Conservation (phyloP, 225 moss, liverwort and hornwort species). For the Sphagnum contortum region DNA sequence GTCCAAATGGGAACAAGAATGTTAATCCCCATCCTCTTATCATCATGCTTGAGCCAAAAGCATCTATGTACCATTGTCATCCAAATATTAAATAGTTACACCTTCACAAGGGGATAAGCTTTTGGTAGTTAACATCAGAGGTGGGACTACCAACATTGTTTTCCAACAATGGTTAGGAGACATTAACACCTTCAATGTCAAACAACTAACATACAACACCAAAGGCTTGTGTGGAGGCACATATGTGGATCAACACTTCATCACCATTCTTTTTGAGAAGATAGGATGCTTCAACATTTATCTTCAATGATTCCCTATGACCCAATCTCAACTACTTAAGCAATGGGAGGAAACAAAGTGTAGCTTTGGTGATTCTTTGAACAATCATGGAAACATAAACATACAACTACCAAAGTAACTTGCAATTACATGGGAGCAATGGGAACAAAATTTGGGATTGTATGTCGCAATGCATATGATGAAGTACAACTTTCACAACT, state of each 20-base stretch:
- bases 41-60: constrained; percentile 36
- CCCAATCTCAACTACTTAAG: not conserved
- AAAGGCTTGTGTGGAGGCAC: constrained; percentile 36
- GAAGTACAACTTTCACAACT: constrained; percentile 10
- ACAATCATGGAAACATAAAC: constrained; percentile 2
- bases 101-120: constrained; percentile 11
- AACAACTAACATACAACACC: constrained; percentile 11
- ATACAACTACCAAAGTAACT: constrained; percentile 8
- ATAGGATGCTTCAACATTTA: constrained; percentile 24
- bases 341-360: constrained; percentile 19
- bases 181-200: not conserved
- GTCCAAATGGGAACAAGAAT: no score
- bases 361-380: constrained; percentile 4
- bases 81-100: not conserved
- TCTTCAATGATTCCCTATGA: not conserved
- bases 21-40: constrained; percentile 17
- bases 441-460: not conserved
- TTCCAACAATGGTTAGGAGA: constrained; percentile 17
- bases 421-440: constrained; percentile 16
- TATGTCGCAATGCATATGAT: constrained; percentile 1
- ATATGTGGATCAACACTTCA: constrained; percentile 23
- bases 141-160: constrained; percentile 44
- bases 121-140: constrained; percentile 38
- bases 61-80: constrained; percentile 21
- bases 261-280: constrained; percentile 11